Base-by-base conservation (phyloP, 495 filamentous ascomycete genomes). In the Amphirosellinia nigrospora region DNA sequence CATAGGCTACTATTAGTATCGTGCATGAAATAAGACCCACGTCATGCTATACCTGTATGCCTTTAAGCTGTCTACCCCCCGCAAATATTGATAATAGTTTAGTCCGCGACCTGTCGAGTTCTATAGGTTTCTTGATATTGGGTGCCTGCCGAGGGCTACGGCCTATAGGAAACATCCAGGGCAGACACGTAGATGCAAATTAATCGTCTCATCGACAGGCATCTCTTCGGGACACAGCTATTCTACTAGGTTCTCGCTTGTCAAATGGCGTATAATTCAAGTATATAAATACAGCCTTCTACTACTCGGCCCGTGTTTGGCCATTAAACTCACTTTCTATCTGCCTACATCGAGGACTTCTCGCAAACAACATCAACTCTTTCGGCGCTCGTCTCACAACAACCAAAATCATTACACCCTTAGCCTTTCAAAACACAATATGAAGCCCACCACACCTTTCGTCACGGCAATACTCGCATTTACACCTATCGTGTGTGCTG, bases 401-500 rank as follows among this genome's bases (percentile, higher is more conserved):
- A 32, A 41, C 5, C 15, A 63, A 46, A 7, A 46, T 19, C 10
- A 32, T 63, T 16, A 10, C 38, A 9, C 23, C n/a, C n/a, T n/a
- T n/a, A n/a, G 1, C 11, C 38, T 63, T 8, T 26, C 36, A 0
- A 30, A 3, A 23, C 4, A 66, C 64, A 64, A 32, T 23, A 73
- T 73, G 72, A 73, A 63, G n/a, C 21, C 30, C 13, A 45, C 58
- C 3, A 53, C 48, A 3, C 13, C 71, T 38, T 11, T 73, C 15
- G 16, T 64, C 4, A 11, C 73, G 23, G 50, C 64, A 26, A 2
- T 55, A 16, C 64, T 73, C 52, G 64, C 64, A 4, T 21, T 23
- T 16, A 34, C 36, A 1, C 48, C 60, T 19, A 68, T 41, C 3
- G 70, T 70, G 30, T 55, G 68, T 32, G 81, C 83, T 1, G 82